These are phyloP conservation scores for Calendula officinalis DNA, from an alignment of 129 eudicot genomes.

Conservation along the genomic window DNA sequence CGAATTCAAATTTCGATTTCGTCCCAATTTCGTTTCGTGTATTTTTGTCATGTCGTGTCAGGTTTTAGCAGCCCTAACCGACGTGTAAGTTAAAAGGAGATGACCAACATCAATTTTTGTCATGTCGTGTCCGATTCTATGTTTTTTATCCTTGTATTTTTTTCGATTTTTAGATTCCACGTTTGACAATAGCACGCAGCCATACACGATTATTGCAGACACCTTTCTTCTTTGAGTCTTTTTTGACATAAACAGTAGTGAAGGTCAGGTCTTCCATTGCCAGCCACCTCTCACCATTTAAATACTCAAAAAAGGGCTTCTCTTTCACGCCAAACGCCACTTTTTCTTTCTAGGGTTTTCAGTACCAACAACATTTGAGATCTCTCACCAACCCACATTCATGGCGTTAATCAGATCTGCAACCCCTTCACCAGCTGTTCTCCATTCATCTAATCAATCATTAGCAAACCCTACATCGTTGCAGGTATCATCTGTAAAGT, in stretches of 20 bases:
- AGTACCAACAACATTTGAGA: neutral
- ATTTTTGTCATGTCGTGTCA: too few relatives aligned
- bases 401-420: conserved; percentile 62
- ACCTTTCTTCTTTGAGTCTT: neutral
- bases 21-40: too few relatives aligned
- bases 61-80: too few relatives aligned
- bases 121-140: too few relatives aligned
- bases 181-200: too few relatives aligned
- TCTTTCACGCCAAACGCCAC: conserved; percentile 28
- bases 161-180: too few relatives aligned
- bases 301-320: conserved; percentile 14
- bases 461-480: conserved; percentile 20
- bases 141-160: too few relatives aligned
- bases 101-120: too few relatives aligned
- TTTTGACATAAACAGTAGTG: conserved; percentile 3
- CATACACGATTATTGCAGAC: too few relatives aligned
- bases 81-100: too few relatives aligned
- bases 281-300: conserved; percentile 23
- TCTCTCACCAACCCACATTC: conserved; percentile 27
- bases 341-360: conserved; percentile 23
- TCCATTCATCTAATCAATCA: conserved; percentile 24
- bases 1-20: too few relatives aligned
- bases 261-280: conserved; percentile 4
- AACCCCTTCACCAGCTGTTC: conserved; percentile 22
- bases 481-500: conserved; percentile 42